Percentiles rank a stretch among this genome's conserved stretches.
Evolutionary conservation across 306 rosid species (phyloP).

Genomic region (Rosa multiflora): DNA sequence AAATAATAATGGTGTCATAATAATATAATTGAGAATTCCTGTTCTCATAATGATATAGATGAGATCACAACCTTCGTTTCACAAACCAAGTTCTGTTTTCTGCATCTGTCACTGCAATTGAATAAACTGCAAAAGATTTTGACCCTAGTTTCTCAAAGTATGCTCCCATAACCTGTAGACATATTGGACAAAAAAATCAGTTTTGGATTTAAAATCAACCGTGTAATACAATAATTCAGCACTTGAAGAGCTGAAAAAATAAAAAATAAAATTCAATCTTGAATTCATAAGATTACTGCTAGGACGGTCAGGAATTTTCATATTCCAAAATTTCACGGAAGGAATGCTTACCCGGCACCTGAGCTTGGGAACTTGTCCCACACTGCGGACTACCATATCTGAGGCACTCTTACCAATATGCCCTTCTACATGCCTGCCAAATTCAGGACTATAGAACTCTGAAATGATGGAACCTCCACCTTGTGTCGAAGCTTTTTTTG

Average conservation of each 20-base stretch:
- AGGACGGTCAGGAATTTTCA: constrained; percentile 2
- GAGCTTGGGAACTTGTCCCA: constrained; percentile 75
- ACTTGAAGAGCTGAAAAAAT: constrained; percentile 19
- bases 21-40: constrained; percentile 10
- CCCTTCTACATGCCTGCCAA: constrained; percentile 53
- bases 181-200: constrained; percentile 29
- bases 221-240: constrained; percentile 5
- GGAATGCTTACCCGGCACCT: constrained; percentile 76
- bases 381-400: constrained; percentile 52
- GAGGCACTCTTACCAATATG: constrained; percentile 50
- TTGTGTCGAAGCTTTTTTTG: constrained; percentile 30
- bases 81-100: constrained; percentile 90
- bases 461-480: constrained; percentile 60
- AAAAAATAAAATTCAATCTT: constrained; percentile 4
- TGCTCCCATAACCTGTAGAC: constrained; percentile 89
- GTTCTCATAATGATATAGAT: constrained; percentile 11
- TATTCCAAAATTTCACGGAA: constrained; percentile 22
- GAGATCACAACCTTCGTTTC: constrained; percentile 75
- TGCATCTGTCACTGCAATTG: constrained; percentile 84
- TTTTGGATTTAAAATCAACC: constrained; percentile 15
- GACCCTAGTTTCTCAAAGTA: constrained; percentile 86
- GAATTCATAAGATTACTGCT: background rate
- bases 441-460: constrained; percentile 64
- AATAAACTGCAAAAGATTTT: constrained; percentile 92
- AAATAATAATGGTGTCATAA: background rate